These are phyloP conservation scores for Suhomyces sp. DNA, from an alignment of 805 yeast species.

Conservation along the genomic window DNA sequence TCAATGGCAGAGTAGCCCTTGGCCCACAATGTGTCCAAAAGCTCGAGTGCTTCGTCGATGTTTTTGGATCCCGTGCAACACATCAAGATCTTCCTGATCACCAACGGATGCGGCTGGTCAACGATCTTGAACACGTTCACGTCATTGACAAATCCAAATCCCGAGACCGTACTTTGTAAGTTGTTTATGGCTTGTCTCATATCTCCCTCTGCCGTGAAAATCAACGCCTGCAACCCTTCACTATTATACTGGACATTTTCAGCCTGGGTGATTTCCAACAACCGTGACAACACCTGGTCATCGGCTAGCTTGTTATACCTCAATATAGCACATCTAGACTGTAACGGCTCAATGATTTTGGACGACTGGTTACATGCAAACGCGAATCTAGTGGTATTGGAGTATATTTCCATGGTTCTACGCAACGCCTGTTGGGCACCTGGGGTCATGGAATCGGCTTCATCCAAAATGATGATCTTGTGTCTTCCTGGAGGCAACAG, in stretches of 20 bases:
- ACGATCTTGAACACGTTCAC: conserved; percentile 93
- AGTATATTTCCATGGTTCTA: conserved; percentile 91
- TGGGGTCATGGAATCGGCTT: conserved; percentile 95
- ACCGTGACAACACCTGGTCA: conserved; percentile 75
- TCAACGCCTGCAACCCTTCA: conserved; percentile 88
- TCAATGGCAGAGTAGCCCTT: conserved; percentile 94
- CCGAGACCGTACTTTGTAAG: conserved; percentile 89
- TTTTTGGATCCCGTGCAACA: conserved; percentile 37
- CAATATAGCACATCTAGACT: conserved; percentile 92
- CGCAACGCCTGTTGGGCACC: conserved; percentile 95
- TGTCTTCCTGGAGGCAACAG: conserved; percentile 85
- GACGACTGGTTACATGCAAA: conserved; percentile 95
- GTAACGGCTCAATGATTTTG: conserved; percentile 95
- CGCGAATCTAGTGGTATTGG: conserved; percentile 96
- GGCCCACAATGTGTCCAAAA: conserved; percentile 70
- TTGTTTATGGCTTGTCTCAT: conserved; percentile 98
- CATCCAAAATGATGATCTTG: conserved; percentile 90
- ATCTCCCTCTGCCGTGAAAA: conserved; percentile 96
- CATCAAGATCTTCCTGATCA: conserved; percentile 61
- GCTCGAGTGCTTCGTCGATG: conserved; percentile 64
- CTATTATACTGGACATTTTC: conserved; percentile 79
- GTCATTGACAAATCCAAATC: conserved; percentile 86
- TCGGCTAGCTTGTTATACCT: conserved; percentile 79
- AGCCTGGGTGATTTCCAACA: conserved; percentile 62
- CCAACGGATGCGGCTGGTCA: conserved; percentile 92